A percentile compares a stretch with the other conserved stretches of the same genome.
These are phyloP conservation scores for Solanum medicagineum DNA, from an alignment of 257 asterid species.

Conservation along the genomic window DNA sequence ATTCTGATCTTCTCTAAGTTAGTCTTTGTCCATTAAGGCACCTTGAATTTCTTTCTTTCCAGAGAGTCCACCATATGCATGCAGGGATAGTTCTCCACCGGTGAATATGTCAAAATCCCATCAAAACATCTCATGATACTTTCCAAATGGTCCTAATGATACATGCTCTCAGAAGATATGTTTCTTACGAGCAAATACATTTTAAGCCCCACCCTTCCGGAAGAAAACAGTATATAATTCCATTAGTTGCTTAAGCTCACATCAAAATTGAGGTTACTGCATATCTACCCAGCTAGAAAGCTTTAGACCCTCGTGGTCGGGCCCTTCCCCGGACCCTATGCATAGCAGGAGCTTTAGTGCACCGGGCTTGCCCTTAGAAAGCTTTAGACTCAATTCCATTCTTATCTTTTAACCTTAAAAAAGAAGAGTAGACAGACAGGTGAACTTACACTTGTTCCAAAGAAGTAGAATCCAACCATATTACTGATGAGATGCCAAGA, in stretches of 20 bases:
- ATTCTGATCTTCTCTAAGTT: too few relatives aligned
- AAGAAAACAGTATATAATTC: not conserved
- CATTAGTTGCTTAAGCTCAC: not conserved
- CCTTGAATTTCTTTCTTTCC: too few relatives aligned
- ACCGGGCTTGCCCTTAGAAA: not conserved
- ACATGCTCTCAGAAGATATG: not conserved
- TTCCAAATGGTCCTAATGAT: not conserved
- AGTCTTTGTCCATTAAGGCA: too few relatives aligned
- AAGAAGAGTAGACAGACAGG: not conserved
- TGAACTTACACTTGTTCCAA: slow-evolving; percentile 71
- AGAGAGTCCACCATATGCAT: too few relatives aligned
- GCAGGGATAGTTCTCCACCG: too few relatives aligned
- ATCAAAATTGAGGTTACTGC: not conserved
- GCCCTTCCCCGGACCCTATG: too few relatives aligned
- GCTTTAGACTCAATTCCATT: not conserved
- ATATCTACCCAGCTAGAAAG: not conserved
- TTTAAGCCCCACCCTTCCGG: not conserved
- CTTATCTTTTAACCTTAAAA: not conserved
- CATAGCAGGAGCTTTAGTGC: too few relatives aligned
- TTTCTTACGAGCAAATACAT: not conserved
- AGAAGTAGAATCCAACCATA: slow-evolving; percentile 80
- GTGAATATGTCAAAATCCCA: not conserved
- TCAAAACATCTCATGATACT: not conserved
- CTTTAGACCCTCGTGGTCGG: not conserved
- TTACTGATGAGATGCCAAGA: slow-evolving; percentile 45